A percentile compares a stretch with the other conserved stretches of the same genome.
phyloP scores from a whole-genome alignment of 306 rosid species.

The Cicer judaicum region DNA sequence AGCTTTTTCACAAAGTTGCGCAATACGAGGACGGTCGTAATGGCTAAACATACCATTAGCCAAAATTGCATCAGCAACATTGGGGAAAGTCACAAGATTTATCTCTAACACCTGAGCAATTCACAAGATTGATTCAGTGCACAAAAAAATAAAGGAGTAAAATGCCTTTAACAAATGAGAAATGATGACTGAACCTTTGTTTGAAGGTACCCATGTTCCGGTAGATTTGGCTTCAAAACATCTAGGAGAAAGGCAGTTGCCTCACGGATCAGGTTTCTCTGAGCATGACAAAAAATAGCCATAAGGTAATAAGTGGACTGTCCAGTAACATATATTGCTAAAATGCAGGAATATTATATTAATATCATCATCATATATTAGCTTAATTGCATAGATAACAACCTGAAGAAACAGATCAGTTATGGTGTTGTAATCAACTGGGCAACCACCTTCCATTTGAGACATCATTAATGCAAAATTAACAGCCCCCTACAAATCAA shows the following conservation, averaged over 20 bases:
- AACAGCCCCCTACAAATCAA: slow-evolving; percentile 88
- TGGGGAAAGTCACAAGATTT: slow-evolving; percentile 95
- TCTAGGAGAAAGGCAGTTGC: slow-evolving; percentile 96
- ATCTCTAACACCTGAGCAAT: slow-evolving; percentile 84
- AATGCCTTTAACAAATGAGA: slow-evolving; percentile 28
- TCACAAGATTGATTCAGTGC: slow-evolving; percentile 41
- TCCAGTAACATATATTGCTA: slow-evolving; percentile 33
- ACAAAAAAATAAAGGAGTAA: slow-evolving; percentile 22
- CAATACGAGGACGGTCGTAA: slow-evolving; percentile 96
- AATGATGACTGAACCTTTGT: slow-evolving; percentile 66
- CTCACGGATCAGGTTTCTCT: slow-evolving; percentile 99
- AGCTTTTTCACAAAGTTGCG: slow-evolving; percentile 96
- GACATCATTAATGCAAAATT: slow-evolving; percentile 99
- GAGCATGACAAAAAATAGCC: slow-evolving; percentile 37
- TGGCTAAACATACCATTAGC: slow-evolving; percentile 99
- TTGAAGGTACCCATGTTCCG: slow-evolving; percentile 92
- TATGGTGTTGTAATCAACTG: slow-evolving; percentile 96
- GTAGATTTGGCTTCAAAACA: slow-evolving; percentile 95
- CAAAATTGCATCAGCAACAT: slow-evolving; percentile 97
- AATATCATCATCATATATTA: slow-evolving; percentile 7
- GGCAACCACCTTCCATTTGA: slow-evolving; percentile 99
- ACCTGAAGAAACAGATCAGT: slow-evolving; percentile 99
- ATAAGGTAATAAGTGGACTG: slow-evolving; percentile 39
- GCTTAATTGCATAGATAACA: slow-evolving; percentile 36
- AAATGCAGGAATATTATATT: slow-evolving; percentile 28